phyloP scores from a whole-genome alignment of 2,329 filamentous ascomycete species.

The Chaetoscypha palmicola region DNA sequence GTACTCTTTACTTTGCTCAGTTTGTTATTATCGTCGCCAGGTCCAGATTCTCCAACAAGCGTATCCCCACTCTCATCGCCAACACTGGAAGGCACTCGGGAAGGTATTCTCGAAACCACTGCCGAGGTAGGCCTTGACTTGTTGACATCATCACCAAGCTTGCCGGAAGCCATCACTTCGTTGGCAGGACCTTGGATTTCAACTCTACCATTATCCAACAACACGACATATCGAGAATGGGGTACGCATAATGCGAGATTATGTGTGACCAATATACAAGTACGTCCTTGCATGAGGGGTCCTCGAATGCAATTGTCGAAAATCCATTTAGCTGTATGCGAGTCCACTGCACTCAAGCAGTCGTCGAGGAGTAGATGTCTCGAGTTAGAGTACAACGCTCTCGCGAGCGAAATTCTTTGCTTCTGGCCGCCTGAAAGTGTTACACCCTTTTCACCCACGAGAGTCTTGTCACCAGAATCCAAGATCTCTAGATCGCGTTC shows the following conservation, averaged over 20 bases:
- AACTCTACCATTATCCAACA: conserved; percentile 81
- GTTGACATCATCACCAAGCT: conserved; percentile 76
- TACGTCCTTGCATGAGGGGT: conserved; percentile 78
- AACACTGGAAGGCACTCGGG: conserved; percentile 69
- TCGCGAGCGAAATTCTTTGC: conserved; percentile 92
- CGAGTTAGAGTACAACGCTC: conserved; percentile 93
- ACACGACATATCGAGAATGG: conserved; percentile 70
- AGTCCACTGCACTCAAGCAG: conserved; percentile 92
- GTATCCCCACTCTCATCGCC: conserved; percentile 55
- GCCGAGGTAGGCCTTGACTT: conserved; percentile 68
- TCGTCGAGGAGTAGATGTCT: conserved; percentile 88
- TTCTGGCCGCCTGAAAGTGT: conserved; percentile 96
- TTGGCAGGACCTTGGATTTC: conserved; percentile 67
- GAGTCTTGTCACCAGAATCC: conserved; percentile 83
- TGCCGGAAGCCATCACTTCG: conserved; percentile 79
- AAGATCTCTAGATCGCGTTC: conserved; percentile 89
- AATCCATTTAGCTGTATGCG: conserved; percentile 96
- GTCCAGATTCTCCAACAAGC: conserved; percentile 38
- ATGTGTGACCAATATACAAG: conserved; percentile 93
- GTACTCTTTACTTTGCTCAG: conserved; percentile 28
- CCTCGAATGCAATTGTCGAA: conserved; percentile 89
- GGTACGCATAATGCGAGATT: conserved; percentile 86
- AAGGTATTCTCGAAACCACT: conserved; percentile 65
- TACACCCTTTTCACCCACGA: conserved; percentile 96
- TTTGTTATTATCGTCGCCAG: conserved; percentile 41